Conservation (phyloP, 2,329 filamentous ascomycete genomes). For the Cercospora sojina region DNA sequence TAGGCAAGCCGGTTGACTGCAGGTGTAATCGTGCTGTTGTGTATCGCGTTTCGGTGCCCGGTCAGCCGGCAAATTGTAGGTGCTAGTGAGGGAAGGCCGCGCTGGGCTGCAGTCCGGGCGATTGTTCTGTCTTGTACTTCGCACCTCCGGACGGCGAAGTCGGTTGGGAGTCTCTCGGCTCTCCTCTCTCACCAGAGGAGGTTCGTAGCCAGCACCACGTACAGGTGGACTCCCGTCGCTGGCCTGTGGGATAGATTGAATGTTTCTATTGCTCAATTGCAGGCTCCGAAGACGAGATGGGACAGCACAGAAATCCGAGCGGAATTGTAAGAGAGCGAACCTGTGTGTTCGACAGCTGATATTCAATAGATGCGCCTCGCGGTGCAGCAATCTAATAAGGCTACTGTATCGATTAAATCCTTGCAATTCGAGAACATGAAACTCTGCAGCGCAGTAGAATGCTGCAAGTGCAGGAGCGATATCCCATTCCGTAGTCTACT, state of each 20-base stretch:
- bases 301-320: not conserved
- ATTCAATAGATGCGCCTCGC: not conserved
- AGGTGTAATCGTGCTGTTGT: no score
- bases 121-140: no score
- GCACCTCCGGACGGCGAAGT: no score
- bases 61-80: no score
- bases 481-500: not conserved
- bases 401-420: not conserved
- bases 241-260: not conserved
- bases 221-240: no score
- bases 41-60: no score
- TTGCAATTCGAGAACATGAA: not conserved
- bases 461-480: not conserved
- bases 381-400: not conserved
- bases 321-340: not conserved
- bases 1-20: no score
- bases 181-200: no score
- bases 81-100: no score
- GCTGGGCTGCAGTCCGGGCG: no score
- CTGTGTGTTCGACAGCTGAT: not conserved
- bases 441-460: not conserved
- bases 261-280: not conserved
- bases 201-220: no score
- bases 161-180: no score
- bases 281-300: not conserved